These are phyloP conservation scores for Ananas comosus DNA, from an alignment of 176 grass and related monocot genomes.

Conservation along the genomic window DNA sequence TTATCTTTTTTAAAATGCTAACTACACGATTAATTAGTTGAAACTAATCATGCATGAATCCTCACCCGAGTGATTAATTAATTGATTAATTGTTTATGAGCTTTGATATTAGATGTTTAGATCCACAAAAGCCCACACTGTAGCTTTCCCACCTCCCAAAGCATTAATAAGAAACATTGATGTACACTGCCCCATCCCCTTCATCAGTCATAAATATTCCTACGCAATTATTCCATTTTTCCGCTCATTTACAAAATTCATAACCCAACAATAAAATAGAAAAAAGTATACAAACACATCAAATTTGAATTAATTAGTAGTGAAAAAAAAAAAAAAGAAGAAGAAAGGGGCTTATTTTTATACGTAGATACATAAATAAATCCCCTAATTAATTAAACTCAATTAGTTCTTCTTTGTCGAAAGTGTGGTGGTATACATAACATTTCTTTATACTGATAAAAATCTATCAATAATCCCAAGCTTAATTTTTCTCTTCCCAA, in stretches of 20 bases:
- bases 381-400: background rate
- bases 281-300: background rate
- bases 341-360: background rate
- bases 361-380: background rate
- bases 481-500: background rate
- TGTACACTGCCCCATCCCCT: background rate
- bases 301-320: background rate
- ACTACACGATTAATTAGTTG: background rate
- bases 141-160: background rate
- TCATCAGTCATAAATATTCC: background rate
- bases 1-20: too few relatives aligned
- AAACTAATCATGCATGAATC: too few relatives aligned
- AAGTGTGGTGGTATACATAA: background rate
- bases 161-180: background rate
- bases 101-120: background rate
- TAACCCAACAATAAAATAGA: too few relatives aligned
- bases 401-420: background rate
- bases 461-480: background rate
- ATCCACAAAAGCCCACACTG: background rate
- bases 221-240: background rate
- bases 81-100: background rate
- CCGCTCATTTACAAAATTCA: background rate
- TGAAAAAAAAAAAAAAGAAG: background rate
- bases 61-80: too few relatives aligned
- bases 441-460: too few relatives aligned